Percentiles rank a stretch among this genome's conserved stretches.
Evolutionary conservation across 768 basidiomycete genomes (phyloP).

Genomic region (Lactarius vividus): DNA sequence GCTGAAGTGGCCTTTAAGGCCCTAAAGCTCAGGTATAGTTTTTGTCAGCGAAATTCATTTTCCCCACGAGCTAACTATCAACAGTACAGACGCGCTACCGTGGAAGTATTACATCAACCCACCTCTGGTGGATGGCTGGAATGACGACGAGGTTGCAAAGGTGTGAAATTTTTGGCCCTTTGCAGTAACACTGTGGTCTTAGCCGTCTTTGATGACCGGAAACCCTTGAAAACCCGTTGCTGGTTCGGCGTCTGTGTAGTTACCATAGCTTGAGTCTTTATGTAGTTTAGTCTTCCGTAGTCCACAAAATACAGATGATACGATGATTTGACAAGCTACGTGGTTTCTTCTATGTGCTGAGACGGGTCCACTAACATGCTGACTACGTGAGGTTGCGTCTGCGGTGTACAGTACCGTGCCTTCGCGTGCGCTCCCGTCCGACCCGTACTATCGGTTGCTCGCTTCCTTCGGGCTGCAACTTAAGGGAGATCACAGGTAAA

Average conservation of each 20-base stretch:
- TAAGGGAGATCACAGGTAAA: constrained; percentile 4
- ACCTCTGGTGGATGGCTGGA: neutral
- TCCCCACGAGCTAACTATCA: neutral
- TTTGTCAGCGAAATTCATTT: neutral
- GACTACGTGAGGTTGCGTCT: neutral
- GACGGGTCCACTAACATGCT: neutral
- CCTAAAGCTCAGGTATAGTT: neutral
- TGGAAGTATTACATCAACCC: neutral
- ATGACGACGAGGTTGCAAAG: neutral
- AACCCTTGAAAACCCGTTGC: too few species aligned
- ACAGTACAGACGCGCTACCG: neutral
- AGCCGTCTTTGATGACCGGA: too few species aligned
- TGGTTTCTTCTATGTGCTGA: neutral
- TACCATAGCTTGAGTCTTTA: too few species aligned
- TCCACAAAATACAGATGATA: too few species aligned
- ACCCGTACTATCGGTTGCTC: neutral
- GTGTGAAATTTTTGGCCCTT: neutral
- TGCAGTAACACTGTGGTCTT: neutral
- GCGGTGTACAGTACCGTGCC: constrained; percentile 29
- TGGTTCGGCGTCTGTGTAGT: too few species aligned
- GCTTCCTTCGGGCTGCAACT: neutral
- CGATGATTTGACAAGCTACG: neutral
- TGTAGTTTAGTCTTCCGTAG: too few species aligned
- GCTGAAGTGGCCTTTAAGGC: neutral
- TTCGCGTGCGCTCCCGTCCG: constrained; percentile 14